Evolutionary conservation across 257 asterid species (phyloP).

Genomic region (Scutellaria baicalensis): DNA sequence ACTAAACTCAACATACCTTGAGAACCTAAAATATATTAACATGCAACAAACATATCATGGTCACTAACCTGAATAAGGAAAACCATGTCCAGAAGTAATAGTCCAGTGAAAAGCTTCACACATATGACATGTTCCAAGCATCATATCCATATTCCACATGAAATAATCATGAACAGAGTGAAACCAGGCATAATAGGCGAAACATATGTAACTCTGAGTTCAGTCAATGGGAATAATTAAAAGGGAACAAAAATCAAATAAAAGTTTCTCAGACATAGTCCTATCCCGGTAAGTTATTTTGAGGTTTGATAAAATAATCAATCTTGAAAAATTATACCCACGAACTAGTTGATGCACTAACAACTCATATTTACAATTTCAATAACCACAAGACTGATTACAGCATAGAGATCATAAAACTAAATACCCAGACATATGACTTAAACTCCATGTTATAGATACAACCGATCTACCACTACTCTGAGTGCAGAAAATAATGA

Average conservation of each 20-base stretch:
- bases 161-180: not conserved
- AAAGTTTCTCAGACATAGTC: not conserved
- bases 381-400: too few species aligned
- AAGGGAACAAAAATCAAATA: not conserved
- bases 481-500: not conserved
- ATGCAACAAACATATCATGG: not conserved
- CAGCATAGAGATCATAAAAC: not conserved
- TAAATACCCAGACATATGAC: not conserved
- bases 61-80: not conserved
- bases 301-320: not conserved
- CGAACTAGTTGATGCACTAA: not conserved
- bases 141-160: not conserved
- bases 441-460: not conserved
- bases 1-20: not conserved
- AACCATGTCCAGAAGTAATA: not conserved
- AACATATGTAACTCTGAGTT: not conserved
- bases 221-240: not conserved
- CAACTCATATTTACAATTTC: too few species aligned
- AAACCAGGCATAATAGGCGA: not conserved
- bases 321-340: not conserved
- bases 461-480: too few species aligned
- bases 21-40: too few species aligned
- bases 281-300: not conserved
- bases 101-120: not conserved
- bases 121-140: not conserved